A percentile compares a stretch with the other conserved stretches of the same genome.
phyloP scores from a whole-genome alignment of 495 filamentous ascomycete genomes.

The Penicillium waksmanii region DNA sequence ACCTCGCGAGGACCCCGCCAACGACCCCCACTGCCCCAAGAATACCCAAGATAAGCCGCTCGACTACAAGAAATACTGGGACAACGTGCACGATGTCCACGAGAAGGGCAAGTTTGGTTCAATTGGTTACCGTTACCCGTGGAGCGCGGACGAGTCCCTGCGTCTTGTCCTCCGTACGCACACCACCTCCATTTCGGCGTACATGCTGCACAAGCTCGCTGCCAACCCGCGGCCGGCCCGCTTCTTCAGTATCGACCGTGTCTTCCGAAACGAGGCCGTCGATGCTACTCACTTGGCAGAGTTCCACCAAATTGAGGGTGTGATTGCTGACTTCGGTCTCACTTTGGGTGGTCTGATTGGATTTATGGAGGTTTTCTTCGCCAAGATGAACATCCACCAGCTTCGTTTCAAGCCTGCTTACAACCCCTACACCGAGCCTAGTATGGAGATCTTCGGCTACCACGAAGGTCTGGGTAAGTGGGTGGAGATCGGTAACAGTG shows the following conservation, averaged over 20 bases:
- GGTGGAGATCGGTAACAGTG: slow-evolving; percentile 96
- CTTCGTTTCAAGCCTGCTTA: slow-evolving; percentile 97
- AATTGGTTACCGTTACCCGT: slow-evolving; percentile 94
- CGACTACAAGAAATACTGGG: slow-evolving; percentile 84
- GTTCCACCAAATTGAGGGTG: slow-evolving; percentile 98
- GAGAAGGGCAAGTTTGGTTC: slow-evolving; percentile 86
- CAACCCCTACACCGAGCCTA: slow-evolving; percentile 97
- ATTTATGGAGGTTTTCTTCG: slow-evolving; percentile 97
- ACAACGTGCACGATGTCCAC: slow-evolving; percentile 84
- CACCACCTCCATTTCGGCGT: slow-evolving; percentile 87
- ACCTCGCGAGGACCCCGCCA: slow-evolving; percentile 69
- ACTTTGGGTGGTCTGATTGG: slow-evolving; percentile 92
- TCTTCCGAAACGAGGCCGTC: slow-evolving; percentile 95
- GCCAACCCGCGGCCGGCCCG: slow-evolving; percentile 78
- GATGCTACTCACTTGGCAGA: slow-evolving; percentile 96
- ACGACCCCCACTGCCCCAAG: slow-evolving; percentile 44
- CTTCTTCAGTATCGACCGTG: slow-evolving; percentile 97
- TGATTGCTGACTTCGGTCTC: slow-evolving; percentile 93
- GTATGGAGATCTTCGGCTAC: slow-evolving; percentile 94
- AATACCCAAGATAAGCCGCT: slow-evolving; percentile 47
- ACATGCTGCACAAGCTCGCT: slow-evolving; percentile 87
- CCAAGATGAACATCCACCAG: slow-evolving; percentile 88
- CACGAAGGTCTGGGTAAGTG: slow-evolving; percentile 88
- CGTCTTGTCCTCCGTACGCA: slow-evolving; percentile 93
- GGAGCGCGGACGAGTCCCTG: slow-evolving; percentile 84